phyloP scores from a whole-genome alignment of 2,329 filamentous ascomycete species.

The Tolypocladium inflatum region DNA sequence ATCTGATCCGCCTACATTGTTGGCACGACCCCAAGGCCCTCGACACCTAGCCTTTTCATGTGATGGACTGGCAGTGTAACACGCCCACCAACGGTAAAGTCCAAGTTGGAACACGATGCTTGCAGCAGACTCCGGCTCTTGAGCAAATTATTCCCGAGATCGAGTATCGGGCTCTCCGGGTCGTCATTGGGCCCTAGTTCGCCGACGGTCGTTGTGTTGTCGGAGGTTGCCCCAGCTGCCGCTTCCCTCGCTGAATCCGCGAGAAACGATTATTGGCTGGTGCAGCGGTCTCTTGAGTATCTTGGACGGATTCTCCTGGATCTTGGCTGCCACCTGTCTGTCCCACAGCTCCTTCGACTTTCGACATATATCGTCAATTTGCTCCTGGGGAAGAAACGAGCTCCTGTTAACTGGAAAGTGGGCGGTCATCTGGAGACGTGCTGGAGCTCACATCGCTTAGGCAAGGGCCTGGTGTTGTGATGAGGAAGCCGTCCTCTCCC shows the following conservation, averaged over 20 bases:
- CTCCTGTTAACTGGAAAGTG: constrained; percentile 7
- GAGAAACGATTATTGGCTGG: constrained; percentile 40
- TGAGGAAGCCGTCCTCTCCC: constrained; percentile 53
- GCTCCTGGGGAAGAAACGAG: constrained; percentile 28
- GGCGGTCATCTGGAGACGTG: not conserved
- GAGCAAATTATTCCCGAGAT: not conserved
- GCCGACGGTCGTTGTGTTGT: constrained; percentile 13
- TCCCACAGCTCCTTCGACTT: constrained; percentile 52
- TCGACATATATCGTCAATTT: constrained; percentile 53
- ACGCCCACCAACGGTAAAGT: too few relatives aligned
- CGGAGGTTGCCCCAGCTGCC: constrained; percentile 14
- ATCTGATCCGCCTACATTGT: not conserved
- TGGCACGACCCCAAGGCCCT: not conserved
- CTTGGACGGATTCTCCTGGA: constrained; percentile 35
- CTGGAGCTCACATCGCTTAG: constrained; percentile 45
- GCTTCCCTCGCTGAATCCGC: constrained; percentile 8
- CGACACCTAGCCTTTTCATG: not conserved
- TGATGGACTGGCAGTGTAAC: not conserved
- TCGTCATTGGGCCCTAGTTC: not conserved
- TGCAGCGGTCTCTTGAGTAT: constrained; percentile 47
- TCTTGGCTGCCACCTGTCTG: constrained; percentile 39
- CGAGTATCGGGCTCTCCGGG: not conserved
- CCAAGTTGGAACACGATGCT: not conserved
- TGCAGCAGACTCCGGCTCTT: not conserved
- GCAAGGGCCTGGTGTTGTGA: constrained; percentile 47